Evolutionary conservation across 202 grass and related monocot genomes (phyloP).

Genomic region (Zizania palustris): DNA sequence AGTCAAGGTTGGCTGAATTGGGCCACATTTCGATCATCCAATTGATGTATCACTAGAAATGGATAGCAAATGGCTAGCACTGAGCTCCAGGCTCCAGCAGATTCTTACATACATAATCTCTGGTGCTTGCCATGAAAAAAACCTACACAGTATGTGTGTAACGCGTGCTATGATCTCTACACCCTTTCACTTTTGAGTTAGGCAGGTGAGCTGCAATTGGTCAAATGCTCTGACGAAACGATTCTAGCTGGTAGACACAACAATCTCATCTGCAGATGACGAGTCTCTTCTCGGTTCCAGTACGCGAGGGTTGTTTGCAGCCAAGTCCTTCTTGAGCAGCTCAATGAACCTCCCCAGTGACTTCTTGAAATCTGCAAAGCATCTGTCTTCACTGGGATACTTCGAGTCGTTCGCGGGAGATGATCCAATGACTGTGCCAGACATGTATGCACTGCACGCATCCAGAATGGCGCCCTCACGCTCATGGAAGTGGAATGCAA

Average conservation of each 20-base stretch:
- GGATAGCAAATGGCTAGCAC: constrained; percentile 9
- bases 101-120: neutral
- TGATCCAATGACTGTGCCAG: constrained; percentile 61
- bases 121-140: neutral
- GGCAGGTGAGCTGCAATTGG: constrained; percentile 5
- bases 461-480: constrained; percentile 55
- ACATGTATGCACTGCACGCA: constrained; percentile 59
- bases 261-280: constrained; percentile 33
- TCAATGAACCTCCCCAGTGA: constrained; percentile 35
- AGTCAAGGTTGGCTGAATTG: constrained; percentile 9
- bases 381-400: constrained; percentile 34
- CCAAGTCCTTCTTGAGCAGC: constrained; percentile 38
- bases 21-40: neutral
- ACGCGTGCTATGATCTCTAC: neutral
- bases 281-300: constrained; percentile 24
- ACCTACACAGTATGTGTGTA: neutral
- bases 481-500: constrained; percentile 58
- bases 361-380: constrained; percentile 50
- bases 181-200: neutral
- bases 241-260: constrained; percentile 34
- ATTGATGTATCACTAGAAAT: constrained; percentile 3
- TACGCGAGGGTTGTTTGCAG: constrained; percentile 22
- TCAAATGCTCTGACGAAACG: constrained; percentile 25
- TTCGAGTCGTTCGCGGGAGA: neutral
- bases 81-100: neutral